Conservation (phyloP, 306 rosid species). For the Vigna trinervia region DNA sequence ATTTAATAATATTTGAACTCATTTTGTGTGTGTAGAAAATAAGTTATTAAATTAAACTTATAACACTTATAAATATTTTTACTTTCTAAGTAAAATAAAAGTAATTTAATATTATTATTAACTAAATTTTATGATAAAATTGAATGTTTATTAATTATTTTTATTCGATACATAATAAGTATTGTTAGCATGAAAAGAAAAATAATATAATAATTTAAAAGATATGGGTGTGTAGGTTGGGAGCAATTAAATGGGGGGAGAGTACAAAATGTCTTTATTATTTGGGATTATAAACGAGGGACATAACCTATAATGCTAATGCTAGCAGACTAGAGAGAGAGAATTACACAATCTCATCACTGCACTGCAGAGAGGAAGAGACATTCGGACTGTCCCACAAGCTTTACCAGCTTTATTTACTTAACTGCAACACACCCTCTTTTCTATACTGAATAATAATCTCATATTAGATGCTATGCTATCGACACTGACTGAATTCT, state of each 20-base stretch:
- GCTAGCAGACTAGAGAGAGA: slow-evolving; percentile 16
- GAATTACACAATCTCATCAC: not conserved
- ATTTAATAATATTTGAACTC: too few species aligned
- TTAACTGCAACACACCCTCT: slow-evolving; percentile 21
- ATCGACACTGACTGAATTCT: not conserved
- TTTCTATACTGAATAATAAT: slow-evolving; percentile 32
- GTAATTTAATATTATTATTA: too few species aligned
- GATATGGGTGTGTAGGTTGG: not conserved
- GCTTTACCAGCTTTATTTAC: slow-evolving; percentile 64
- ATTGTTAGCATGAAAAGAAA: too few species aligned
- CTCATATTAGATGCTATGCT: slow-evolving; percentile 34
- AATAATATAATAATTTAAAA: too few species aligned
- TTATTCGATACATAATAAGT: too few species aligned
- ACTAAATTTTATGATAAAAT: too few species aligned
- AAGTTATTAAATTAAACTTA: too few species aligned
- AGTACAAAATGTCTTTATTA: not conserved
- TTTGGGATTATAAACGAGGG: not conserved
- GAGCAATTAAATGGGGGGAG: too few species aligned
- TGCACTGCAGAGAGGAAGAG: slow-evolving; percentile 49
- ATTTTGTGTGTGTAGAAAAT: too few species aligned
- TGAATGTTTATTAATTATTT: too few species aligned
- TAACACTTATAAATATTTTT: too few species aligned
- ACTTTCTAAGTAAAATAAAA: too few species aligned
- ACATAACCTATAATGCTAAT: slow-evolving; percentile 8
- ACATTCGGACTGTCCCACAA: slow-evolving; percentile 96